These are phyloP conservation scores for Sphaerulina vaccinii DNA, from an alignment of 2,329 filamentous ascomycete genomes.

Conservation along the genomic window DNA sequence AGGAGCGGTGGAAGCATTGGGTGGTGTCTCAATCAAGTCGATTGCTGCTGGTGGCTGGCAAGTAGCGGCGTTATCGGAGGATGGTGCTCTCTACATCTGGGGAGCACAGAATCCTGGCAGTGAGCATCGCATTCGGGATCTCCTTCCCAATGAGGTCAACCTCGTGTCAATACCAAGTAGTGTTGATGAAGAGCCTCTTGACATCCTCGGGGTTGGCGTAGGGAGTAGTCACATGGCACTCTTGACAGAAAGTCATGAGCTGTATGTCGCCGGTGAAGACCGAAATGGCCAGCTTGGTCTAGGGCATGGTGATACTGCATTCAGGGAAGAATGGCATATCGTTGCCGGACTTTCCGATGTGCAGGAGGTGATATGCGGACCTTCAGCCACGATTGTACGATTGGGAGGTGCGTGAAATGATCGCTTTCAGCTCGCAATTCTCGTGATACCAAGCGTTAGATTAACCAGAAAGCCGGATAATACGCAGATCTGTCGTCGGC, in stretches of 20 bases:
- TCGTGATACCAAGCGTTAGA: conserved; percentile 39
- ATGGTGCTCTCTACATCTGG: conserved; percentile 62
- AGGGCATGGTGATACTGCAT: conserved; percentile 17
- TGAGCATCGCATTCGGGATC: conserved; percentile 23
- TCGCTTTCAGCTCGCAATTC: conserved; percentile 4
- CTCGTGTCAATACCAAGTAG: conserved; percentile 38
- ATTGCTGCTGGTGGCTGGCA: conserved; percentile 57
- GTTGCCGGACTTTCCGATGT: conserved; percentile 16
- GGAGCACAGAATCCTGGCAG: conserved; percentile 41
- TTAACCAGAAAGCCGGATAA: conserved; percentile 81
- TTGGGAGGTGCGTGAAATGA: not conserved
- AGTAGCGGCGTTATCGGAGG: conserved; percentile 58
- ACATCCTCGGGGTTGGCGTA: conserved; percentile 58
- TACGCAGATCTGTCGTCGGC: conserved; percentile 81
- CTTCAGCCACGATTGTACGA: conserved; percentile 25
- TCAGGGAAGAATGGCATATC: conserved; percentile 30
- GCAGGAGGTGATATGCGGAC: conserved; percentile 27
- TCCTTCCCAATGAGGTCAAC: conserved; percentile 31
- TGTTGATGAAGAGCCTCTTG: conserved; percentile 40
- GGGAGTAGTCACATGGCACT: conserved; percentile 61
- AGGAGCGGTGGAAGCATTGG: conserved; percentile 50
- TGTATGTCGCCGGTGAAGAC: conserved; percentile 60
- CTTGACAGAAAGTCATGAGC: conserved; percentile 49
- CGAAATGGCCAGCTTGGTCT: conserved; percentile 59
- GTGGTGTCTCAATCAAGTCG: conserved; percentile 54